Evolutionary conservation across 1,284 basidiomycete genomes (phyloP).

Genomic region (Xerocomus nothofagi): DNA sequence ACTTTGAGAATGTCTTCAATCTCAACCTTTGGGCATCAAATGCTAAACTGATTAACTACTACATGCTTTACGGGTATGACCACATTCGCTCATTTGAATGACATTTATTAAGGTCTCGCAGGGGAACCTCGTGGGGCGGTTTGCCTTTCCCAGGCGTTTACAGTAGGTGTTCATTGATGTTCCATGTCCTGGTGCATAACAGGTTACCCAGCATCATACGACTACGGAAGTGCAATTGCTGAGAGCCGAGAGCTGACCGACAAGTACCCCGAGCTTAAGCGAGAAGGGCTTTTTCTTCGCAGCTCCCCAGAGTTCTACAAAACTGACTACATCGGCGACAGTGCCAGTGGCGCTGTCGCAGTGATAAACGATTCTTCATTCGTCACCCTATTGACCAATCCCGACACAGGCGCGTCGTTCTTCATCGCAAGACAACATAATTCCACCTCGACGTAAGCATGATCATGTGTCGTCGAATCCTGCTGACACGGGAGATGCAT

Average conservation of each 20-base stretch:
- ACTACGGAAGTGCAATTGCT: slow-evolving; percentile 66
- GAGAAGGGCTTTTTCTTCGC: slow-evolving; percentile 72
- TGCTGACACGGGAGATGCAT: slow-evolving; percentile 5
- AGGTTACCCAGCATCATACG: slow-evolving; percentile 52
- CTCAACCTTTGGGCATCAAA: slow-evolving; percentile 74
- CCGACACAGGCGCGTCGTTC: slow-evolving; percentile 62
- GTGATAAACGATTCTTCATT: slow-evolving; percentile 54
- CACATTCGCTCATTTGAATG: neutral
- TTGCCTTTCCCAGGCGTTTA: slow-evolving; percentile 69
- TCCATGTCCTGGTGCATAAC: slow-evolving; percentile 6
- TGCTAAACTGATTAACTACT: slow-evolving; percentile 74
- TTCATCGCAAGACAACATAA: slow-evolving; percentile 68
- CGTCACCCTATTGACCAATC: slow-evolving; percentile 66
- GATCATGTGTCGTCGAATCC: neutral
- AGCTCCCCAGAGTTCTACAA: slow-evolving; percentile 75
- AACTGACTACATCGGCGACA: slow-evolving; percentile 70
- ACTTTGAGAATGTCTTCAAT: slow-evolving; percentile 76
- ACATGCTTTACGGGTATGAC: slow-evolving; percentile 73
- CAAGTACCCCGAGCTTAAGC: slow-evolving; percentile 75
- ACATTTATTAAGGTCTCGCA: slow-evolving; percentile 28
- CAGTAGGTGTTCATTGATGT: slow-evolving; percentile 34
- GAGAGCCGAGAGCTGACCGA: slow-evolving; percentile 68
- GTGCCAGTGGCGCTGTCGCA: slow-evolving; percentile 48
- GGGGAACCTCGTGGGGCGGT: slow-evolving; percentile 79
- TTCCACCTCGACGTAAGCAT: slow-evolving; percentile 65